phyloP scores from a whole-genome alignment of 2,329 filamentous ascomycete species.

The Calonectria honghensis region DNA sequence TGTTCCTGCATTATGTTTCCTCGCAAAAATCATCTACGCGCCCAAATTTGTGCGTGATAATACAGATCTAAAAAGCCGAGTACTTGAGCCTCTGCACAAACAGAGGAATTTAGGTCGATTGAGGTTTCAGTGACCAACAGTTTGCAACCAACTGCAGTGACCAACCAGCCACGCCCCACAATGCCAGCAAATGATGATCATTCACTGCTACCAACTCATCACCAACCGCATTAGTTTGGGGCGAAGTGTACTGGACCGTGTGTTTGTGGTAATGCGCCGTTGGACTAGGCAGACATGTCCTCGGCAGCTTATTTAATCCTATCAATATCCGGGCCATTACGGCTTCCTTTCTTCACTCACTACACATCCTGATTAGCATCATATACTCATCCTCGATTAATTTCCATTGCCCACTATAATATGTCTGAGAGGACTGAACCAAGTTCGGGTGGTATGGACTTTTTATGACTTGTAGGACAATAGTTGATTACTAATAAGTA shows the following conservation, averaged over 20 bases:
- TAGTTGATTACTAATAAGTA: background rate
- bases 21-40: too few relatives aligned
- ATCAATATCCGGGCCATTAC: background rate
- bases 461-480: background rate
- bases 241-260: background rate
- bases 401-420: background rate
- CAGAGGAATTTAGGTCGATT: too few relatives aligned
- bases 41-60: too few relatives aligned
- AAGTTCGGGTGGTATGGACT: background rate
- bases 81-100: too few relatives aligned
- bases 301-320: background rate
- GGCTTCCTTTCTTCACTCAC: background rate
- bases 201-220: background rate
- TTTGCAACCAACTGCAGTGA: background rate
- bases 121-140: too few relatives aligned
- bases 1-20: too few relatives aligned
- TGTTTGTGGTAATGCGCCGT: background rate
- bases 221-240: background rate
- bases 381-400: background rate
- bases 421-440: background rate
- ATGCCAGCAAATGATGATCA: background rate
- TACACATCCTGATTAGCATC: background rate
- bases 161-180: background rate
- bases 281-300: background rate
- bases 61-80: too few relatives aligned